Evolutionary conservation across 176 grass and related monocot genomes (phyloP), one percentile per base, ranked within the genome.

Genomic region (Carex pumila): DNA sequence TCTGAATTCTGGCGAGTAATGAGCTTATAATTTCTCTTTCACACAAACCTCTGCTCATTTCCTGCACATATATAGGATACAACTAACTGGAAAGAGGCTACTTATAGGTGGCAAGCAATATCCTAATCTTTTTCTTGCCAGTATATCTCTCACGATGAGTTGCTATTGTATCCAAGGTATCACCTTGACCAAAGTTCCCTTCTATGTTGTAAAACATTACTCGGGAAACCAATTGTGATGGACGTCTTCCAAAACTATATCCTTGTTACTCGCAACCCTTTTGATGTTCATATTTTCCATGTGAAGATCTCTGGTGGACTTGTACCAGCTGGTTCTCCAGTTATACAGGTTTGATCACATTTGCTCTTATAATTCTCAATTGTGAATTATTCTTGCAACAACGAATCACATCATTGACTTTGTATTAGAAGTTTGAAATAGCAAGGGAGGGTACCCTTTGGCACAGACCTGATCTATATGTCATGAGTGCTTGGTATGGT

Each of bases 241-340:
- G 95, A 98, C 74, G 91, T 93, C 76, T 93, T 98, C 71, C 89
- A 93, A 83, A 91, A 98, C 58, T 93, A 95, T 57, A 89, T 98
- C 87, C 91, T 95, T 80, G 92, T 98, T 91, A 95, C 92, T 62
- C 95, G 95, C 70, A 92, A 84, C 79, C 92, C 95, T 84, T 98
- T 98, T 95, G 95, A 98, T 95, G 91, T 95, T 81, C 95, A 98
- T 95, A 93, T 98, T 61, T 98, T 98, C 81, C 92, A 98, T 90
- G 95, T 94, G 79, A 88, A 83, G 80, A 92, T 98, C 25, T 90
- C 83, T 5, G 95, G 95, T 82, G 92, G 95, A 85, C 81, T 98
- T 25, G 85, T 91, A 80, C 95, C 95, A 86, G 41, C 86, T 47
- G 91, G 89, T 65, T 90, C 87, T 90, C 95, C 95, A 66, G 86